Conservation (phyloP, 2,329 filamentous ascomycete genomes). For the Cadophora luteo-olivacea region DNA sequence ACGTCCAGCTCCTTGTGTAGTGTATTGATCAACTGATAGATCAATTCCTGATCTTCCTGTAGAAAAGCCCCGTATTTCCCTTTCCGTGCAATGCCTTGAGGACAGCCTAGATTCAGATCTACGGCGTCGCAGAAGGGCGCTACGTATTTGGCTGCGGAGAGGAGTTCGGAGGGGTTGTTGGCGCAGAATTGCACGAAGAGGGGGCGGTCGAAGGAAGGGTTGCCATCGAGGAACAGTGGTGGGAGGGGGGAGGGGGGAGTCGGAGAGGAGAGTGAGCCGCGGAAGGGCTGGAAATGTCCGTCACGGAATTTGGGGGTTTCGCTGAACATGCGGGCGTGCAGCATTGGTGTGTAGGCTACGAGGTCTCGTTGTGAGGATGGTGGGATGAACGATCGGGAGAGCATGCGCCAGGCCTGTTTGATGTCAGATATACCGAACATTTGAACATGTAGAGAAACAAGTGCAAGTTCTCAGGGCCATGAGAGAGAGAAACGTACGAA, state of each 20-base stretch:
- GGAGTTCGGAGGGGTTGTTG: slow-evolving; percentile 80
- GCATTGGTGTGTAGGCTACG: slow-evolving; percentile 94
- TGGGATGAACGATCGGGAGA: slow-evolving; percentile 90
- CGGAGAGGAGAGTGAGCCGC: slow-evolving; percentile 44
- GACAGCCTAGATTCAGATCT: slow-evolving; percentile 94
- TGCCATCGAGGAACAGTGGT: slow-evolving; percentile 77
- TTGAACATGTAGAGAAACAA: no score
- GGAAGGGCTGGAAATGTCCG: slow-evolving; percentile 74
- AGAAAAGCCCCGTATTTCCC: slow-evolving; percentile 94
- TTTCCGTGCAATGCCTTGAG: slow-evolving; percentile 90
- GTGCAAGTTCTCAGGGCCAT: no score
- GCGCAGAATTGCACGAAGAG: slow-evolving; percentile 97
- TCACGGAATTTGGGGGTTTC: slow-evolving; percentile 79
- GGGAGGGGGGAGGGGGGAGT: slow-evolving; percentile 36
- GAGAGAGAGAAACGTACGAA: no score
- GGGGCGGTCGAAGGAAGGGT: slow-evolving; percentile 82
- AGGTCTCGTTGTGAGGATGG: slow-evolving; percentile 67
- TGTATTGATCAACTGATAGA: slow-evolving; percentile 83
- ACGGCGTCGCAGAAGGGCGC: slow-evolving; percentile 93
- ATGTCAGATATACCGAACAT: no score
- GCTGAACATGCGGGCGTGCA: slow-evolving; percentile 88
- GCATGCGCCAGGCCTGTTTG: slow-evolving; percentile 88
- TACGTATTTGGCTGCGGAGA: slow-evolving; percentile 78
- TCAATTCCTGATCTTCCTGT: slow-evolving; percentile 88
- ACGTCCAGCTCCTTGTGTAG: slow-evolving; percentile 79